Conservation (phyloP, 257 asterid genomes). For the Solanum sejunctum region DNA sequence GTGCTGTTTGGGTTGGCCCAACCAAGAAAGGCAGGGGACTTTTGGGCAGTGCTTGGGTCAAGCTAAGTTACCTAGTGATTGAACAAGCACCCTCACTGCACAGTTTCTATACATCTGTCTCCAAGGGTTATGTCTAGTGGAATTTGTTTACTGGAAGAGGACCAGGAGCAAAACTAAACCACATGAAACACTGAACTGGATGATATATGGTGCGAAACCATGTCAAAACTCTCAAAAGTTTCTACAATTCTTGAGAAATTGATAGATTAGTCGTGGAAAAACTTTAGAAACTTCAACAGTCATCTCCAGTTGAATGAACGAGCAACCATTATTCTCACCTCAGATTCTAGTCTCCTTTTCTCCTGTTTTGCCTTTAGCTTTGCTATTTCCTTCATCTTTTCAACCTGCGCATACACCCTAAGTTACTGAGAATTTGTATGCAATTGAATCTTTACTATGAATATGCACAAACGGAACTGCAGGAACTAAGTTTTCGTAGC, state of each 20-base stretch:
- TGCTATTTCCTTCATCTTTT: slow-evolving; percentile 84
- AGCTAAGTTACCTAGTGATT: background rate
- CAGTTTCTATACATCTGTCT: background rate
- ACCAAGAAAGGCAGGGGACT: background rate
- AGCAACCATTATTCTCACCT: slow-evolving; percentile 35
- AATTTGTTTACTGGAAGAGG: background rate
- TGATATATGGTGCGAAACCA: background rate
- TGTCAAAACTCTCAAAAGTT: background rate
- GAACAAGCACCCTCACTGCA: background rate
- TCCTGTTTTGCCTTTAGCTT: slow-evolving; percentile 77
- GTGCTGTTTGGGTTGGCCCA: background rate
- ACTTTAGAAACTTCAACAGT: background rate
- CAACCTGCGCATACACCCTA: slow-evolving; percentile 43
- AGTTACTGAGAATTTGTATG: slow-evolving; percentile 2
- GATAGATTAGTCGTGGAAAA: background rate
- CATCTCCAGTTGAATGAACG: background rate
- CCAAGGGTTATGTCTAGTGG: background rate
- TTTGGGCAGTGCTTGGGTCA: background rate
- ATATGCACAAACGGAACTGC: background rate
- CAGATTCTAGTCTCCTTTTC: slow-evolving; percentile 57
- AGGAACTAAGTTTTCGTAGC: background rate
- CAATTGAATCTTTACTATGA: background rate
- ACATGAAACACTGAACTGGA: background rate
- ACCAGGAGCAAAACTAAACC: background rate
- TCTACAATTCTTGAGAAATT: background rate